These are phyloP conservation scores for Sclerotinia subarctica DNA, from an alignment of 2,329 filamentous ascomycete genomes.

Conservation along the genomic window DNA sequence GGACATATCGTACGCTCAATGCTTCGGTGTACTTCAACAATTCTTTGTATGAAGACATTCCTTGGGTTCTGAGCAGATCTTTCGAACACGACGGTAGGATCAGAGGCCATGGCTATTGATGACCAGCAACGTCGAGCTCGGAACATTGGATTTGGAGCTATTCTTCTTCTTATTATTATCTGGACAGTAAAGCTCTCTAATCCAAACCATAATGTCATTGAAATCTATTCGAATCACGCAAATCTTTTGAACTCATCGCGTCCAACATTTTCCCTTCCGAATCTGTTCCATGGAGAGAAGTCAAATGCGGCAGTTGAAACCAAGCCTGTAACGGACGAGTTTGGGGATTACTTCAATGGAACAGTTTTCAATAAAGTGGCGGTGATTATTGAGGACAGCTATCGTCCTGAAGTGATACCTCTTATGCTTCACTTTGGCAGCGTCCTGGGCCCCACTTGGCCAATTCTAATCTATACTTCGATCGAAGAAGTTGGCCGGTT, in stretches of 20 bases:
- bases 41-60: conserved; percentile 5
- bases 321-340: not conserved
- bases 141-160: conserved; percentile 30
- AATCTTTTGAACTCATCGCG: conserved; percentile 7
- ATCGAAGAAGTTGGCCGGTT: conserved; percentile 32
- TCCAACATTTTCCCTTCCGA: not conserved
- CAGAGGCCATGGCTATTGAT: conserved; percentile 27
- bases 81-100: not conserved
- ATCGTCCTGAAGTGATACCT: conserved; percentile 39
- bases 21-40: not conserved
- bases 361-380: conserved; percentile 38
- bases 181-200: conserved; percentile 32
- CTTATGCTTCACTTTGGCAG: conserved; percentile 42
- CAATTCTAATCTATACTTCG: conserved; percentile 45
- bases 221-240: conserved; percentile 24
- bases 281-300: not conserved
- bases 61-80: not conserved
- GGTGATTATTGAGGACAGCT: conserved; percentile 42
- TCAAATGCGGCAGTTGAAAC: conserved; percentile 14
- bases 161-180: conserved; percentile 30
- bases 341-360: conserved; percentile 28
- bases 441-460: conserved; percentile 45
- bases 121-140: conserved; percentile 31
- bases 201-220: conserved; percentile 28
- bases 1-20: not conserved